Evolutionary conservation across 192 early-diverging fungal genomes (phyloP), one percentile per base, ranked within the genome.

Genomic region (Backusella westeae): DNA sequence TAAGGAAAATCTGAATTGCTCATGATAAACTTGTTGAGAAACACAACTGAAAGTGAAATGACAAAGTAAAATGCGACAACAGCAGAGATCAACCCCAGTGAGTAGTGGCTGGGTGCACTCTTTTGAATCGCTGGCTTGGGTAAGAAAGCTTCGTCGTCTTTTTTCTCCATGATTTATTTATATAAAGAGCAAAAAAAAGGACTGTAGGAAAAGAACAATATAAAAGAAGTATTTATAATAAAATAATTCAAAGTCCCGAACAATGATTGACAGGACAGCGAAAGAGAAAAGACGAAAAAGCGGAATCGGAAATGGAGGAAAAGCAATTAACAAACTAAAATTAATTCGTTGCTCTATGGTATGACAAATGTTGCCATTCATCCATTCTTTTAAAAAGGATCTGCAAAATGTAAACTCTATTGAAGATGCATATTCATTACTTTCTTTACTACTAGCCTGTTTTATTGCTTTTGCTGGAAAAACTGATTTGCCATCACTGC

Each of bases 11-110:
- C 88, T 8, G 89, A 84, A 32, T 70, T 70, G n/a, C 84, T 87
- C 68, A 91, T 78, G 73, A 91, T 91, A 72, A 84, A 85, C 84
- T 91, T 91, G 76, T 91, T 91, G 34, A 91, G 77, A 66, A 91
- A 91, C 29, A 91, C 90, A n/a, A 91, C 89, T 4, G 90, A 82
- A 35, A 91, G 77, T 3, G 90, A 91, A 46, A 81, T 86, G 46
- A 83, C 72, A 82, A 87, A 91, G 76, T 91, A 91, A 63, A 90
- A 91, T n/a, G 84, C 79, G 39, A 91, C 83, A 41, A 90, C 89
- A 5, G 70, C 34, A 36, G 84, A 75, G 52, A 89, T 88, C 35
- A 82, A 23, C 12, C 76, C 68, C 8, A 79, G 14, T 0, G 85
- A 71, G 65, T 89, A 71, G 65, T 89, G 78, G 23, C 79, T 65